Evolutionary conservation across 1,284 basidiomycete species (phyloP).

Genomic region (Fistulinella staudtii): DNA sequence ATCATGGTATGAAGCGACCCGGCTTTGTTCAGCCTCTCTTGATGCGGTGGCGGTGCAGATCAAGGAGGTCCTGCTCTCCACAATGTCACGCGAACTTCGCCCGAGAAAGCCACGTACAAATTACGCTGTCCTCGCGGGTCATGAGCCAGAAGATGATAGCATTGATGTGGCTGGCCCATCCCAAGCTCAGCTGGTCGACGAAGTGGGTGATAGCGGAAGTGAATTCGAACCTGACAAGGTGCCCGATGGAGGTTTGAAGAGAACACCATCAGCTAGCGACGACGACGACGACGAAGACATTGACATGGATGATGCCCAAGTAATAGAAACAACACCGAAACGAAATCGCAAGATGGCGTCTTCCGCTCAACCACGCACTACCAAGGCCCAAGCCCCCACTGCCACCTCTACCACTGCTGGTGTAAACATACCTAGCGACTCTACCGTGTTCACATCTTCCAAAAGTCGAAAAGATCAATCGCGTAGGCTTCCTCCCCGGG

Average conservation of each 20-base stretch:
- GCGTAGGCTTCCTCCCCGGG: constrained; percentile 23
- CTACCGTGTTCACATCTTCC: too few species aligned
- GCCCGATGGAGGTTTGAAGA: constrained; percentile 1
- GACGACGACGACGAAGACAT: constrained; percentile 20
- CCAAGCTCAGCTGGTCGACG: constrained; percentile 11
- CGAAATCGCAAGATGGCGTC: constrained; percentile 2
- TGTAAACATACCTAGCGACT: too few species aligned
- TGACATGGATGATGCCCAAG: constrained; percentile 13
- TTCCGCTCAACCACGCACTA: too few species aligned
- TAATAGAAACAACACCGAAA: constrained; percentile 8
- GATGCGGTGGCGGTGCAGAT: too few species aligned
- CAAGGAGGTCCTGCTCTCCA: too few species aligned
- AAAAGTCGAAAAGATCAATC: constrained; percentile 18
- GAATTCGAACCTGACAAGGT: constrained; percentile 41
- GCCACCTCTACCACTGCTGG: too few species aligned
- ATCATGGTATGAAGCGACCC: too few species aligned
- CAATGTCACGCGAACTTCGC: constrained; percentile 36
- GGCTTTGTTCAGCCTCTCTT: too few species aligned
- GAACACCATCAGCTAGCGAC: constrained; percentile 7
- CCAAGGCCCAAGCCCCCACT: too few species aligned
- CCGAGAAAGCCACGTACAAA: constrained; percentile 32
- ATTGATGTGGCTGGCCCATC: constrained; percentile 26
- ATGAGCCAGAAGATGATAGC: constrained; percentile 13
- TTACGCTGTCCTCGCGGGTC: constrained; percentile 29
- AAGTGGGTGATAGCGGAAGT: constrained; percentile 32